Percentiles rank a stretch among this genome's conserved stretches.
Conservation (phyloP, 176 grass and related monocot species). For the Juncus inflexus region DNA sequence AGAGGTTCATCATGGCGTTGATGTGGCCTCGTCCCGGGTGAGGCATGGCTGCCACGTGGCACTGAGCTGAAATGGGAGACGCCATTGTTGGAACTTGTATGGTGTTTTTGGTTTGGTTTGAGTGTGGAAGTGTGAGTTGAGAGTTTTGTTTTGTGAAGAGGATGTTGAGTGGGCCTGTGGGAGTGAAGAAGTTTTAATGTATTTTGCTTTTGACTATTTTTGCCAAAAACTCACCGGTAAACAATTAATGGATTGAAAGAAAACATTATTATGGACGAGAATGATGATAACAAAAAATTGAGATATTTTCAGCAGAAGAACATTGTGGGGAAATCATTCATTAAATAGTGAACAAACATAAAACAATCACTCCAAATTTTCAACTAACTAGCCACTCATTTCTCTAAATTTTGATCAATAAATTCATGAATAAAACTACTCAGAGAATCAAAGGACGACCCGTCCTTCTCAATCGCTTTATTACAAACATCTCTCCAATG, state of each 20-base stretch:
- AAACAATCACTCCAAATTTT: neutral
- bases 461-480: constrained; percentile 30
- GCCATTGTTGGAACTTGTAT: neutral
- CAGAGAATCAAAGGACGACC: constrained; percentile 45
- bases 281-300: too few species aligned
- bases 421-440: constrained; percentile 34
- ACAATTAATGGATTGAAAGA: too few species aligned
- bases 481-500: constrained; percentile 21
- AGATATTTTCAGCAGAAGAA: too few species aligned
- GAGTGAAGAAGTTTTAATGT: too few species aligned
- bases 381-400: neutral
- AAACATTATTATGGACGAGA: too few species aligned
- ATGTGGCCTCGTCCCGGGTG: constrained; percentile 66
- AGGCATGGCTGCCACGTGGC: constrained; percentile 43
- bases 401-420: constrained; percentile 21
- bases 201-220: too few species aligned
- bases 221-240: too few species aligned
- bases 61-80: neutral
- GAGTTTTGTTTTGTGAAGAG: neutral
- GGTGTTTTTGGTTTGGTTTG: neutral
- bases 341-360: too few species aligned
- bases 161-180: too few species aligned
- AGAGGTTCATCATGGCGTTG: constrained; percentile 63
- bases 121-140: neutral
- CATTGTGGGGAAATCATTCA: neutral